Percentiles rank a stretch among this genome's conserved stretches.
Conservation (phyloP, 2,329 filamentous ascomycete genomes). For the Mariannaea sp. region DNA sequence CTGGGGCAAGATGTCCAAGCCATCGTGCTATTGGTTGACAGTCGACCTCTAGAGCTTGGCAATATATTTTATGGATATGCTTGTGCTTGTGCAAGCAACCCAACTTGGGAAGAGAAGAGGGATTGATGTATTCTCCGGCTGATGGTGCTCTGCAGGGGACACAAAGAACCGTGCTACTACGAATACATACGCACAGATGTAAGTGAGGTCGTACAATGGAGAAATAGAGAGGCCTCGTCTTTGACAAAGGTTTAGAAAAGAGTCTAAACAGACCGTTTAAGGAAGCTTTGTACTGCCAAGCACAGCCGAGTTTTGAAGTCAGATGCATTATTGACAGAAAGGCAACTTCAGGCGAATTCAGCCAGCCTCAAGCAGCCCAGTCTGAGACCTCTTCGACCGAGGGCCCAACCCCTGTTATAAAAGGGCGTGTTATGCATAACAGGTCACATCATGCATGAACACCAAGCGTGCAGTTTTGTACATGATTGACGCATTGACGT, state of each 20-base stretch:
- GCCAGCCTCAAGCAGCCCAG: background rate
- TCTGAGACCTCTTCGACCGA: no score
- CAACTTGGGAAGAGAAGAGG: slow-evolving; percentile 1
- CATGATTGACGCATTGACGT: slow-evolving; percentile 4
- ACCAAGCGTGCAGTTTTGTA: background rate
- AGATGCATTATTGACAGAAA: background rate
- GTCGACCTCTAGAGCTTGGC: background rate
- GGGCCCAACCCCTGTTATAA: background rate
- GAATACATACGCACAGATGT: background rate
- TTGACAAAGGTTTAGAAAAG: background rate
- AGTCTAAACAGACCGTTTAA: background rate
- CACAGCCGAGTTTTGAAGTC: background rate
- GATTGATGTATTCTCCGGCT: background rate
- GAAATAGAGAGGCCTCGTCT: background rate
- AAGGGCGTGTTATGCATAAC: slow-evolving; percentile 10
- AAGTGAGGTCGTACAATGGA: background rate
- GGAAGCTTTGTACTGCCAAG: background rate
- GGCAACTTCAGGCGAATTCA: slow-evolving; percentile 6
- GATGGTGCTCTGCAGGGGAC: background rate
- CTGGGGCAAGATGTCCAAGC: background rate
- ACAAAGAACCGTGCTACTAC: background rate
- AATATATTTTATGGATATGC: slow-evolving; percentile 1
- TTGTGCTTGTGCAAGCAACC: background rate
- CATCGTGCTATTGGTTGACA: background rate
- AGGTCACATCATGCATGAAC: slow-evolving; percentile 8